Conservation (phyloP, 192 early-diverging fungal species). For the Backusella australiensis region DNA sequence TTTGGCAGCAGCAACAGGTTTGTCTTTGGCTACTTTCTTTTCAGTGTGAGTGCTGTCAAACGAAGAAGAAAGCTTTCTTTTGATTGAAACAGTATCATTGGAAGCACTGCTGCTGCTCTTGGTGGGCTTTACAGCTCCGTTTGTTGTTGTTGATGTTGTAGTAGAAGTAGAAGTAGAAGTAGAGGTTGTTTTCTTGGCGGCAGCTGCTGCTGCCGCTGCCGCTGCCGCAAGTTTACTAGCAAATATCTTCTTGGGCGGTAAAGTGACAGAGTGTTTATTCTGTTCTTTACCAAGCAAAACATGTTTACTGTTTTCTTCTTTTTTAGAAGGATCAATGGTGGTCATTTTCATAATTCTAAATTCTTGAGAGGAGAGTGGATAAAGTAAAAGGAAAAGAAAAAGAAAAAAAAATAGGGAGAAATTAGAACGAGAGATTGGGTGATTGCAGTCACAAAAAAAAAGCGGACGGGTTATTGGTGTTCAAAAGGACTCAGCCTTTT, state of each 20-base stretch:
- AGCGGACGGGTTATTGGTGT: neutral
- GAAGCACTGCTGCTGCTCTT: neutral
- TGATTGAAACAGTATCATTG: neutral
- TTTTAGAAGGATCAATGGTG: slow-evolving; percentile 13
- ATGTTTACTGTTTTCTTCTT: slow-evolving; percentile 1
- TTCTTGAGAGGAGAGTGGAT: neutral
- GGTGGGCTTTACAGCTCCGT: neutral
- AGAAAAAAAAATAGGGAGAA: neutral
- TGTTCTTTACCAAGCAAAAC: slow-evolving; percentile 5
- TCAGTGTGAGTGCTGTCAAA: neutral
- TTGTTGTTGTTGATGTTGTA: neutral
- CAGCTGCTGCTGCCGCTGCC: neutral
- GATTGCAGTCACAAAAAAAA: neutral
- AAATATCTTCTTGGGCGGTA: slow-evolving; percentile 16
- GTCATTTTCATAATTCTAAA: slow-evolving; percentile 10
- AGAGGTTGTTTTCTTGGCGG: neutral
- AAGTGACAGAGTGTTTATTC: slow-evolving; percentile 7
- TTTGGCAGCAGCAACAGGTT: neutral
- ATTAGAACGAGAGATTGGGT: neutral
- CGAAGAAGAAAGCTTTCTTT: neutral
- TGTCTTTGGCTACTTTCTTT: slow-evolving; percentile 5
- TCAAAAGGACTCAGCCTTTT: neutral
- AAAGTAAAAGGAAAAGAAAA: neutral
- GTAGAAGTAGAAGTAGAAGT: neutral
- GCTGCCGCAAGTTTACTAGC: slow-evolving; percentile 18